phyloP scores from a whole-genome alignment of 176 grass and related monocot genomes.

The Aegilops umbellulata region DNA sequence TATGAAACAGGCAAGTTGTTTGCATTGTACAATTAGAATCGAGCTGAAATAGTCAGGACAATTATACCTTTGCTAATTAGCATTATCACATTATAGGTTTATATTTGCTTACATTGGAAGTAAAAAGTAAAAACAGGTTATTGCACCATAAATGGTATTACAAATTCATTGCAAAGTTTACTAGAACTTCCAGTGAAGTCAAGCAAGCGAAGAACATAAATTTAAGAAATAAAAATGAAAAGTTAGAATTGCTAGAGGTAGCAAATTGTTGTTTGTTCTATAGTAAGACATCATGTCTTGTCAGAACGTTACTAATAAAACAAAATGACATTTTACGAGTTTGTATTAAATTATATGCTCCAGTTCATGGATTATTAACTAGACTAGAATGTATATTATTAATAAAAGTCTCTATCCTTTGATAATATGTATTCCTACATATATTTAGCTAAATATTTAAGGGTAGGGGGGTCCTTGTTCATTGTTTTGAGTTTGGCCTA shows the following conservation, averaged over 20 bases:
- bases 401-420: too few relatives aligned
- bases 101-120: background rate
- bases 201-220: background rate
- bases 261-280: background rate
- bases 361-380: background rate
- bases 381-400: background rate
- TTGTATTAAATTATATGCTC: background rate
- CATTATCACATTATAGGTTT: too few relatives aligned
- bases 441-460: background rate
- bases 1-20: background rate
- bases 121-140: background rate
- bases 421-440: too few relatives aligned
- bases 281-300: background rate
- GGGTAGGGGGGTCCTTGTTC: background rate
- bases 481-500: background rate
- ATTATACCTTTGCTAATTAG: background rate
- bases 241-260: background rate
- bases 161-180: background rate
- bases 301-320: background rate
- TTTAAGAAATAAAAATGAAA: background rate
- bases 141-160: background rate
- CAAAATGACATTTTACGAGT: background rate
- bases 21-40: background rate
- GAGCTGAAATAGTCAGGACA: accelerated
- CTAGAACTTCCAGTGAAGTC: background rate